phyloP scores from a whole-genome alignment of 2,329 filamentous ascomycete genomes.

The Fusarium napiforme region DNA sequence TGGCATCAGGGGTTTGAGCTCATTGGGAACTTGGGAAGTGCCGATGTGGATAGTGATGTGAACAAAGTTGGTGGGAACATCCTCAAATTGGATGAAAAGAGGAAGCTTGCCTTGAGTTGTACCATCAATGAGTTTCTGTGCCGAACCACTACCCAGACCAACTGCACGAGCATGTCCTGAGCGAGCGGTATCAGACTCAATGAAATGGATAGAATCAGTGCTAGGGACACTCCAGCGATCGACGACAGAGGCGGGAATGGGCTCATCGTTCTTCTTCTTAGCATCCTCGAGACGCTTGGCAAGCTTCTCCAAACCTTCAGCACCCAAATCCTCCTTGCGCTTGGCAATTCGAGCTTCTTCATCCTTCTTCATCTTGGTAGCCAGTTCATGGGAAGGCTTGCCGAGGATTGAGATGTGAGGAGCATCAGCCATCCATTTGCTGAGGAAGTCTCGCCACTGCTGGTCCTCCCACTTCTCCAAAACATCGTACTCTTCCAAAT shows the following conservation, averaged over 20 bases:
- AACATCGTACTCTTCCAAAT: conserved; percentile 69
- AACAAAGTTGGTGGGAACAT: conserved; percentile 93
- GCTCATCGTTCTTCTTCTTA: conserved; percentile 87
- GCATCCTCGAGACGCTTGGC: conserved; percentile 81
- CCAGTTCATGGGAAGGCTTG: conserved; percentile 82
- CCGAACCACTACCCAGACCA: conserved; percentile 72
- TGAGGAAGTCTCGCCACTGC: conserved; percentile 85
- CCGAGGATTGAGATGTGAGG: conserved; percentile 89
- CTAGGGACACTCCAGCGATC: conserved; percentile 84
- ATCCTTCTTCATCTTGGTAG: conserved; percentile 82
- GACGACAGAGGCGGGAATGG: conserved; percentile 85
- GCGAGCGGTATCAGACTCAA: conserved; percentile 85
- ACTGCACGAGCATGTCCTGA: conserved; percentile 80
- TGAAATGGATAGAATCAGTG: conserved; percentile 94
- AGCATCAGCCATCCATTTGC: conserved; percentile 85
- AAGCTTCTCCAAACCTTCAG: conserved; percentile 82
- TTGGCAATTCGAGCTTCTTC: conserved; percentile 82
- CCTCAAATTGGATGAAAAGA: conserved; percentile 96
- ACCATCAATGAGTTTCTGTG: conserved; percentile 81
- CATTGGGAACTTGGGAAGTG: conserved; percentile 79
- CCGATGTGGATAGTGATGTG: conserved; percentile 84
- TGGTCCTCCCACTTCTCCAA: conserved; percentile 83
- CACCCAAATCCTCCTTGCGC: conserved; percentile 81
- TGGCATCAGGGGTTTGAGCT: conserved; percentile 84
- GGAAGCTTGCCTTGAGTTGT: conserved; percentile 71